Evolutionary conservation across 257 asterid genomes (phyloP).

Genomic region (Petunia secreta): DNA sequence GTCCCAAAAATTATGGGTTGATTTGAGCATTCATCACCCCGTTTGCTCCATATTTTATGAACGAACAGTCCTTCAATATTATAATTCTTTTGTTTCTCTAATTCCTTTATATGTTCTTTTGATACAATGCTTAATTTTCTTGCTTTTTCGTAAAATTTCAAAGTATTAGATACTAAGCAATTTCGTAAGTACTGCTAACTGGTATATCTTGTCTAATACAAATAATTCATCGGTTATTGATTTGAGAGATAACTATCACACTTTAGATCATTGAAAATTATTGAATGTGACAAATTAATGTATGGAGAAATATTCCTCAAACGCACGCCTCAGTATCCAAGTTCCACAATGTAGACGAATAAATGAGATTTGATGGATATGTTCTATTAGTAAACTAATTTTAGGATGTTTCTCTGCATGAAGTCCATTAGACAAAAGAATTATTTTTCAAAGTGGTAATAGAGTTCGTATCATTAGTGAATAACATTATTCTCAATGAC

Average conservation of each 20-base stretch:
- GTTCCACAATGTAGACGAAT: neutral
- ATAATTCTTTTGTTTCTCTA: neutral
- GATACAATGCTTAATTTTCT: no score
- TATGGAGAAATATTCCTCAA: neutral
- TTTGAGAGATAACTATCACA: neutral
- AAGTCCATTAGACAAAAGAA: neutral
- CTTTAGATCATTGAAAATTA: no score
- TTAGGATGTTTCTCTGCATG: conserved; percentile 6
- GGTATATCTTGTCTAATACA: neutral
- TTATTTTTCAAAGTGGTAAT: neutral
- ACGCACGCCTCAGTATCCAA: no score
- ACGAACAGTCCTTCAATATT: neutral
- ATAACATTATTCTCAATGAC: neutral
- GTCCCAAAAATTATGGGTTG: neutral
- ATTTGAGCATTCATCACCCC: neutral
- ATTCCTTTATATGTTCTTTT: no score
- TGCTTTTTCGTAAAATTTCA: neutral
- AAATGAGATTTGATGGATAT: neutral
- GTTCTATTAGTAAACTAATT: neutral
- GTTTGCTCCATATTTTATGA: neutral
- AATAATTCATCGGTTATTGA: neutral
- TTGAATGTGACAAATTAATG: neutral
- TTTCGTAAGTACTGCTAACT: neutral
- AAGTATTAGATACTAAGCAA: neutral
- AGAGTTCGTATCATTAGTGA: neutral